phyloP scores from a whole-genome alignment of 306 rosid species.

The Bauhinia variegata region DNA sequence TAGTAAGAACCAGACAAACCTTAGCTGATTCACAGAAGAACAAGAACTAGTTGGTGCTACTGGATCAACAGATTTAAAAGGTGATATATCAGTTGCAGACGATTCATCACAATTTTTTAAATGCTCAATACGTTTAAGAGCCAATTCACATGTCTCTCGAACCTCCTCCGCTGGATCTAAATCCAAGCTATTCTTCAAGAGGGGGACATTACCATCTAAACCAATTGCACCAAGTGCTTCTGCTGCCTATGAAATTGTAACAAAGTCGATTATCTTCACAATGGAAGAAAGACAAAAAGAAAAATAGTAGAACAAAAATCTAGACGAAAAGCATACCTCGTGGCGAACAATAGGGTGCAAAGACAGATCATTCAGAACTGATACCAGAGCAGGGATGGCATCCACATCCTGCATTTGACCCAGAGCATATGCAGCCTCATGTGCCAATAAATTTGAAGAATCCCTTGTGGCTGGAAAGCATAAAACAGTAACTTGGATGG shows the following conservation, averaged over 20 bases:
- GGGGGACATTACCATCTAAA: slow-evolving; percentile 60
- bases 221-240: slow-evolving; percentile 99
- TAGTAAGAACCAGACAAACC: slow-evolving; percentile 50
- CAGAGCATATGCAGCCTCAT: slow-evolving; percentile 97
- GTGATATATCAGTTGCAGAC: slow-evolving; percentile 52
- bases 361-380: slow-evolving; percentile 71
- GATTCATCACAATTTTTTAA: slow-evolving; percentile 49
- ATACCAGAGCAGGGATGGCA: slow-evolving; percentile 76
- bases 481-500: not conserved
- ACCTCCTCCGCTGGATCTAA: slow-evolving; percentile 94
- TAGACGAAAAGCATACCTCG: slow-evolving; percentile 51
- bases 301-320: not conserved
- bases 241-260: slow-evolving; percentile 70
- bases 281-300: not conserved
- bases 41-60: slow-evolving; percentile 73
- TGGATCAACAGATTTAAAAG: slow-evolving; percentile 94
- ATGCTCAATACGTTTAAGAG: slow-evolving; percentile 76
- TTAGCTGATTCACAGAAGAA: slow-evolving; percentile 69
- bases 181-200: slow-evolving; percentile 64
- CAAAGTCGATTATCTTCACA: slow-evolving; percentile 28
- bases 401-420: slow-evolving; percentile 97
- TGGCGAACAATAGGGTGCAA: slow-evolving; percentile 98
- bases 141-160: slow-evolving; percentile 92
- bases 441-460: slow-evolving; percentile 86
- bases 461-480: slow-evolving; percentile 78